Evolutionary conservation across 2,329 filamentous ascomycete species (phyloP).

Genomic region (Leptographium lundbergii): DNA sequence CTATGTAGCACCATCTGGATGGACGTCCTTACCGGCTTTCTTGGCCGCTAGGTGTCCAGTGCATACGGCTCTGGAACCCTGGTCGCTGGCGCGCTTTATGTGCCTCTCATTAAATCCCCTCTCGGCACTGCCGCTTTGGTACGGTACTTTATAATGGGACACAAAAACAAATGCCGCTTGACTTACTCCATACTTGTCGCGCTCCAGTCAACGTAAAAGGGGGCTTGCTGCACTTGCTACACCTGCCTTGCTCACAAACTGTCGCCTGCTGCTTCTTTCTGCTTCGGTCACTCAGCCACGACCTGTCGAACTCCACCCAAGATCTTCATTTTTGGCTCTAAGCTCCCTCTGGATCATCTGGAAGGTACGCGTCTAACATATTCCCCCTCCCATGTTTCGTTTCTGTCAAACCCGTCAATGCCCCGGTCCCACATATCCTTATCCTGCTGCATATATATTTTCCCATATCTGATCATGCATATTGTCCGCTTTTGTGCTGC

Average conservation of each 20-base stretch:
- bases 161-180: background rate
- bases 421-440: background rate
- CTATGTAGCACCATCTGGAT: no score
- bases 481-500: background rate
- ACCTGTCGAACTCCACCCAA: background rate
- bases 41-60: background rate
- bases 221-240: background rate
- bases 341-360: no score
- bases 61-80: background rate
- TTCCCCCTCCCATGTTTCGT: no score
- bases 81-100: background rate
- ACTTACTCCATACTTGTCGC: background rate
- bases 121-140: background rate
- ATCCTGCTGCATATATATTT: background rate
- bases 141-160: background rate
- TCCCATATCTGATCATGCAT: background rate
- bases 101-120: background rate
- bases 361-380: no score
- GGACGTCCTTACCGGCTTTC: background rate
- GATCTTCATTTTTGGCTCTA: no score
- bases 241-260: background rate
- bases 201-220: background rate
- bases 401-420: background rate
- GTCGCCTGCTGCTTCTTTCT: background rate
- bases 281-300: background rate